Evolutionary conservation across 2,329 filamentous ascomycete species (phyloP).

Genomic region (Phaeosphaeria sp.): DNA sequence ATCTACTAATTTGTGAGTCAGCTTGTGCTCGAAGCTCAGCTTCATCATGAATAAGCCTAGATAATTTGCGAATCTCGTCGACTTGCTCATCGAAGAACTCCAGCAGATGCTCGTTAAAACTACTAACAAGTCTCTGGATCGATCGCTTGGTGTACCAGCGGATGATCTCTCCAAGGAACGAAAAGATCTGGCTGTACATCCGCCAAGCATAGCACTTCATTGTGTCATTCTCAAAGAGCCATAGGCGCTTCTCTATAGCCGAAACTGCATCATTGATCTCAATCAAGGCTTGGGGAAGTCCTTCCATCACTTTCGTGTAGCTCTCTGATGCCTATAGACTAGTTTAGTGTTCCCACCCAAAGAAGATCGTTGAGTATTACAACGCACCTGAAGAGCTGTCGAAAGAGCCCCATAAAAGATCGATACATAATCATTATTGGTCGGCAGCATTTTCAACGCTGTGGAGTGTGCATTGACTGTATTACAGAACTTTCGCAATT

Average conservation of each 20-base stretch:
- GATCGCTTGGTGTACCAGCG: not conserved
- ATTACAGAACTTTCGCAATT: not conserved
- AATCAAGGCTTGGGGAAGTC: not conserved
- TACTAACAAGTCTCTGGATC: not conserved
- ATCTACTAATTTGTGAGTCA: not conserved
- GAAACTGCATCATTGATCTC: not conserved
- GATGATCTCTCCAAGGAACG: not conserved
- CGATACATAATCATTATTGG: not conserved
- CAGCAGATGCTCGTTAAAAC: not conserved
- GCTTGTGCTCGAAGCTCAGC: not conserved
- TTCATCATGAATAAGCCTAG: not conserved
- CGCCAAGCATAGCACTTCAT: not conserved
- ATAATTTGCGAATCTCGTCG: not conserved
- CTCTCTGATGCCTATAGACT: not conserved
- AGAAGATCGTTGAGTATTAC: too few relatives aligned
- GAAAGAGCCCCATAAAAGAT: not conserved
- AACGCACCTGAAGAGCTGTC: not conserved
- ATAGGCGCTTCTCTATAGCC: not conserved
- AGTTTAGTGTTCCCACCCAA: not conserved
- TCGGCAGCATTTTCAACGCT: not conserved
- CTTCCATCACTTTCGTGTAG: not conserved
- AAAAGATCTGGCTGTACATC: not conserved
- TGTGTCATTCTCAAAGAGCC: not conserved
- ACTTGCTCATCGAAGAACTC: not conserved
- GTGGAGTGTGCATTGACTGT: not conserved